Evolutionary conservation across 1,139 yeast species (phyloP).

Genomic region (Magnusiomyces tetraspermus): DNA sequence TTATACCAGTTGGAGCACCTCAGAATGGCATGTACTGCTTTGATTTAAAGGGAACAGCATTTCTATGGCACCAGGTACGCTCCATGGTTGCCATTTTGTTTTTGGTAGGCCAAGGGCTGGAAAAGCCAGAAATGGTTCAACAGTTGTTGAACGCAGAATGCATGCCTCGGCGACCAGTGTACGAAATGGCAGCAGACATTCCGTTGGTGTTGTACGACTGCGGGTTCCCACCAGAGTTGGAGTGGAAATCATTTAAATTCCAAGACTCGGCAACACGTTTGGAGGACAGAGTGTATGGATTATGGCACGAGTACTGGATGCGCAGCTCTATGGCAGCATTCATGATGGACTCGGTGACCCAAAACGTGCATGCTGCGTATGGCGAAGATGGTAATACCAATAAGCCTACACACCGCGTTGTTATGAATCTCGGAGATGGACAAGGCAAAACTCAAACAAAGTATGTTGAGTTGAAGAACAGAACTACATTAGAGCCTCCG

Average conservation of each 20-base stretch:
- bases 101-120: slow-evolving; percentile 70
- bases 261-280: slow-evolving; percentile 18
- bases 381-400: background rate
- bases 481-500: slow-evolving; percentile 53
- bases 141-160: slow-evolving; percentile 50
- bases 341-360: slow-evolving; percentile 23
- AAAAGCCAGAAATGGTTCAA: slow-evolving; percentile 47
- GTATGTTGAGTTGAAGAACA: slow-evolving; percentile 49
- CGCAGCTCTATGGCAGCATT: slow-evolving; percentile 30
- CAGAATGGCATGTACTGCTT: slow-evolving; percentile 43
- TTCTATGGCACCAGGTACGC: slow-evolving; percentile 96
- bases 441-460: slow-evolving; percentile 32
- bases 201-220: slow-evolving; percentile 87
- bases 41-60: slow-evolving; percentile 80
- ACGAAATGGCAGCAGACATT: slow-evolving; percentile 86
- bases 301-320: slow-evolving; percentile 31
- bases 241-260: slow-evolving; percentile 42
- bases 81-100: slow-evolving; percentile 85
- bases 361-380: slow-evolving; percentile 10
- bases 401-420: slow-evolving; percentile 13
- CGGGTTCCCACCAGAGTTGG: slow-evolving; percentile 47
- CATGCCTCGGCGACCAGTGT: slow-evolving; percentile 65
- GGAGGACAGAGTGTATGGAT: slow-evolving; percentile 22
- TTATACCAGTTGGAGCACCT: slow-evolving; percentile 15
- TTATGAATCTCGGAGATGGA: slow-evolving; percentile 25